These are phyloP conservation scores for Teratosphaeria gauchensis DNA, from an alignment of 2,329 filamentous ascomycete species.

Conservation along the genomic window DNA sequence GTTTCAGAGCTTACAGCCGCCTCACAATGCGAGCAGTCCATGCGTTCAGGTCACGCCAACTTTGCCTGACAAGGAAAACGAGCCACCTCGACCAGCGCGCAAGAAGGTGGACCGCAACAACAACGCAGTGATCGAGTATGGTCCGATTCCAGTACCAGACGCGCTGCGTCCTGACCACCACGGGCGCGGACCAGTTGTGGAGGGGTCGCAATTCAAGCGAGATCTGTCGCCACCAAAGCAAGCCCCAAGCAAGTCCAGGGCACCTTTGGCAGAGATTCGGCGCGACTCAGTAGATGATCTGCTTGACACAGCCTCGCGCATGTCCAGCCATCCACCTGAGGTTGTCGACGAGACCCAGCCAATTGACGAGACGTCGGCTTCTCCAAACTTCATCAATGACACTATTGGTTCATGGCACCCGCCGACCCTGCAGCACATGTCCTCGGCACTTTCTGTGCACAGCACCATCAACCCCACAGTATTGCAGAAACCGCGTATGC, in stretches of 20 bases:
- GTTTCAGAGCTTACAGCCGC: not conserved
- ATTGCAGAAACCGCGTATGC: not conserved
- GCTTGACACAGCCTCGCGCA: conserved; percentile 1
- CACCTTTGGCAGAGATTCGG: not conserved
- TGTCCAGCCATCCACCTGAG: not conserved
- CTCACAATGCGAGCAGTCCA: not conserved
- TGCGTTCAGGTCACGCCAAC: conserved; percentile 3
- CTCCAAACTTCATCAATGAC: conserved; percentile 6
- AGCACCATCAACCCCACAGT: not conserved
- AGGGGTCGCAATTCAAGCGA: conserved; percentile 7
- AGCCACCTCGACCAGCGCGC: conserved; percentile 3
- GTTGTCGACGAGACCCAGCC: conserved; percentile 7
- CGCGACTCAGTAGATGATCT: conserved; percentile 1
- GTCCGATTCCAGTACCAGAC: conserved; percentile 4
- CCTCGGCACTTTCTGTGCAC: not conserved
- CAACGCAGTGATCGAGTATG: not conserved
- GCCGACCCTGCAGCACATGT: not conserved
- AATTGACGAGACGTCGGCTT: conserved; percentile 4
- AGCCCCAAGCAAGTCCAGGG: not conserved
- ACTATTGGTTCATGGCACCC: not conserved
- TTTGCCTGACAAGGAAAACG: conserved; percentile 5
- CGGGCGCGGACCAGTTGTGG: conserved; percentile 6
- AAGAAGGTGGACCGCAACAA: conserved; percentile 6
- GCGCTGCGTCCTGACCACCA: conserved; percentile 1
- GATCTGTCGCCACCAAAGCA: not conserved